Evolutionary conservation across 768 basidiomycete genomes (phyloP), one percentile per base, ranked within the genome.

Genomic region (Rhodosporidiobolus odoratus): DNA sequence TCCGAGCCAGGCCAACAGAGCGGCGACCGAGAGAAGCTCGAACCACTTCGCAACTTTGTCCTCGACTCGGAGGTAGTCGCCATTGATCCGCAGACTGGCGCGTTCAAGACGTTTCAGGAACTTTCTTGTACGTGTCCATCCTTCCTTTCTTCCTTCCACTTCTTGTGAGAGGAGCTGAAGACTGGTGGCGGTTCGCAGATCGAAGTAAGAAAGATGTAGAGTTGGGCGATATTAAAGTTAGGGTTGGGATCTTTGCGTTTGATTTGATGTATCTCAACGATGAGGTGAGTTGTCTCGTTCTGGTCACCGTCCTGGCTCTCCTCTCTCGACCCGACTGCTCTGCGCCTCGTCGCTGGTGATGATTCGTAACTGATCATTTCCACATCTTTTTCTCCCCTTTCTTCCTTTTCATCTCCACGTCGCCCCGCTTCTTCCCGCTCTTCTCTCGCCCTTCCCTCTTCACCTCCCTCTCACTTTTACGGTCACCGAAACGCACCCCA

Each of bases 251-350:
- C 4, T 94, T 85, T 78, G 88, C 85, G 0, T 96, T 95, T 79
- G 93, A 96, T 80, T 76, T 95, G 68, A 90, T 96, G 90, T 87
- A 87, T 76, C 81, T 91, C 57, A 87, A 95, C 79, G 88, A 85
- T 69, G 80, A 87, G 81, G 93, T 91, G 71, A 79, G 86, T 77
- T 0, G 32, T 35, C n/a, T 45, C 23, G 23, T 77, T 0, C 43
- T 38, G 17, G 35, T 30, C n/a, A 0, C 43, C 30, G 1, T 40
- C n/a, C 23, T 25, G 5, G 19, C 43, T 15, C 30, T 6, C 23
- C 5, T 19, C 7, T 13, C 32, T 35, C 40, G 2, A n/a, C n/a
- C n/a, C n/a, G n/a, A n/a, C n/a, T n/a, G n/a, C n/a, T n/a, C n/a
- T n/a, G n/a, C n/a, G n/a, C n/a, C n/a, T n/a, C n/a, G n/a, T n/a